A percentile compares a stretch with the other conserved stretches of the same genome.
These are phyloP conservation scores for Botrytis sinoallii DNA, from an alignment of 2,329 filamentous ascomycete species.

Conservation along the genomic window DNA sequence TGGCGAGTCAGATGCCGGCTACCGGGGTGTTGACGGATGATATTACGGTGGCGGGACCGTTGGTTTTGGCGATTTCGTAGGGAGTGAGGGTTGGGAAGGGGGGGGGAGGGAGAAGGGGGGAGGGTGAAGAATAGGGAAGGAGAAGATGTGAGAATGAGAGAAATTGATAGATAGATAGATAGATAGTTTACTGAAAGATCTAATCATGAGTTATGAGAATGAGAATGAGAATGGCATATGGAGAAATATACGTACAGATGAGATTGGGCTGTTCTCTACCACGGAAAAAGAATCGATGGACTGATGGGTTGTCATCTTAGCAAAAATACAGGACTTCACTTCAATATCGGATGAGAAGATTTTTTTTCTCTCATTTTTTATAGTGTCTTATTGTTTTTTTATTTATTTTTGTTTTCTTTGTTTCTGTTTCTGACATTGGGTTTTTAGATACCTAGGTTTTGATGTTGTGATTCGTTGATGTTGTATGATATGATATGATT, in stretches of 20 bases:
- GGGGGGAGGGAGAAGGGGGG: neutral
- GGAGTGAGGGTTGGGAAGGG: neutral
- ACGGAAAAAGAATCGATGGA: neutral
- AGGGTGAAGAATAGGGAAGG: neutral
- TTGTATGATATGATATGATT: neutral
- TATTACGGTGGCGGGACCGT: slow-evolving; percentile 63
- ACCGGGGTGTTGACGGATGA: slow-evolving; percentile 55
- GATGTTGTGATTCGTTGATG: neutral
- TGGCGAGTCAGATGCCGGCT: slow-evolving; percentile 54
- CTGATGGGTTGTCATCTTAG: neutral
- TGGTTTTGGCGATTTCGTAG: slow-evolving; percentile 47
- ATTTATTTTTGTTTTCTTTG: neutral
- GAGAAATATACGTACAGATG: neutral
- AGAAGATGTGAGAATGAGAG: neutral
- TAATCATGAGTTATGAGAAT: neutral
- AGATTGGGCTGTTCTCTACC: neutral
- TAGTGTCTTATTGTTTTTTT: neutral
- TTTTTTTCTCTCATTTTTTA: neutral
- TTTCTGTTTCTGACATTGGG: rapidly evolving
- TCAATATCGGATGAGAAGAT: too few relatives aligned
- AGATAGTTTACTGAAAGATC: neutral
- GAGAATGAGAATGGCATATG: too few relatives aligned
- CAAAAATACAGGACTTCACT: neutral
- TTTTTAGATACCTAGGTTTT: neutral
- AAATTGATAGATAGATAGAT: neutral